Conservation (phyloP, 2,329 filamentous ascomycete species). For the Biscogniauxia marginata region DNA sequence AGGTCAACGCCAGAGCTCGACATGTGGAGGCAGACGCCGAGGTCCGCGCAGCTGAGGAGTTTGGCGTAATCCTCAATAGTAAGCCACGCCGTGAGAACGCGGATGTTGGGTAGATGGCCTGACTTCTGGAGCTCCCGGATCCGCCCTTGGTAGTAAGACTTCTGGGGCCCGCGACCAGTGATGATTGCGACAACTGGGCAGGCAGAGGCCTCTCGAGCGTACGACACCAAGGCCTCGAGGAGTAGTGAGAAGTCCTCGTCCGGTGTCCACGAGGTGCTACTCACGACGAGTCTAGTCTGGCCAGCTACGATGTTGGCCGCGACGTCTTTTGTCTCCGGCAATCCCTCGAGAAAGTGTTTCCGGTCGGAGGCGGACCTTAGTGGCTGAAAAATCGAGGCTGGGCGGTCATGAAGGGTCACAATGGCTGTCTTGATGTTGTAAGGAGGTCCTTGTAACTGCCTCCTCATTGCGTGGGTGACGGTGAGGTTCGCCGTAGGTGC, state of each 20-base stretch:
- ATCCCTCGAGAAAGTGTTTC: conserved; percentile 58
- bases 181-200: conserved; percentile 84
- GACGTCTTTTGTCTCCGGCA: conserved; percentile 63
- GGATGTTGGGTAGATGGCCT: conserved; percentile 66
- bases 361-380: conserved; percentile 49
- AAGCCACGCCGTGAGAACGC: conserved; percentile 81
- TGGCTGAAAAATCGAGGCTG: conserved; percentile 78
- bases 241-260: conserved; percentile 94
- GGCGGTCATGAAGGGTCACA: conserved; percentile 80
- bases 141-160: conserved; percentile 67
- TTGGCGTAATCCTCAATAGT: conserved; percentile 79
- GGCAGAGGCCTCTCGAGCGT: conserved; percentile 52
- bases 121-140: conserved; percentile 61
- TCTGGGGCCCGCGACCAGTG: conserved; percentile 89
- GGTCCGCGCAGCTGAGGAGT: conserved; percentile 79
- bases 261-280: conserved; percentile 94
- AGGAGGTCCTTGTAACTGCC: conserved; percentile 61
- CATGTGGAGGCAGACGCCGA: conserved; percentile 89
- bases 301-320: conserved; percentile 58
- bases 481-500: conserved; percentile 75
- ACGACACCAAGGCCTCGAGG: conserved; percentile 75
- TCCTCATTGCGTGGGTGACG: conserved; percentile 86
- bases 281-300: conserved; percentile 71
- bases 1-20: conserved; percentile 93
- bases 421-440: conserved; percentile 66